Percentiles rank a stretch among this genome's conserved stretches.
Conservation (phyloP, 2,329 filamentous ascomycete genomes). For the Aspergillus costaricaensis region DNA sequence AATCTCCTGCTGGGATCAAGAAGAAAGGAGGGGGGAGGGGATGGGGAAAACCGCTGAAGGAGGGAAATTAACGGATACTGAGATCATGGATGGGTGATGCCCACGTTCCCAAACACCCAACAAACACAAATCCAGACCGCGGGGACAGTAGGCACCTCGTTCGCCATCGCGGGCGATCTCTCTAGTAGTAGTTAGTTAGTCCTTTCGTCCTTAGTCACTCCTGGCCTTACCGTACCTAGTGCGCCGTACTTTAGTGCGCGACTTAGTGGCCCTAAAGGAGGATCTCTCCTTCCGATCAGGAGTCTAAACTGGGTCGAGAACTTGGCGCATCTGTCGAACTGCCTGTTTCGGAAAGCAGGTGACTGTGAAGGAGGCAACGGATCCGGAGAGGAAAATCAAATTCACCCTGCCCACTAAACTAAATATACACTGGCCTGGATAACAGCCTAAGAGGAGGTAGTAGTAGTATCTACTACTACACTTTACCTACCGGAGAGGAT, state of each 20-base stretch:
- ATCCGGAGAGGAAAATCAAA: conserved; percentile 1
- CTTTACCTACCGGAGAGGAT: not conserved
- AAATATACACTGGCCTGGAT: no score
- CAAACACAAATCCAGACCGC: not conserved
- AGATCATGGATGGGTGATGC: not conserved
- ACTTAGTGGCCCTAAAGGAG: not conserved
- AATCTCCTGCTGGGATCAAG: not conserved
- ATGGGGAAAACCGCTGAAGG: no score
- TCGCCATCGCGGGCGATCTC: conserved; percentile 8
- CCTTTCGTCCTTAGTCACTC: not conserved
- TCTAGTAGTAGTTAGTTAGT: not conserved
- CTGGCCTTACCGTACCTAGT: conserved; percentile 1
- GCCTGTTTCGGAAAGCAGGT: conserved; percentile 11
- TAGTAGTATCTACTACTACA: not conserved
- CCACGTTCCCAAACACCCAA: not conserved
- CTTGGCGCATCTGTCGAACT: conserved; percentile 20
- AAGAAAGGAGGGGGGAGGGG: not conserved
- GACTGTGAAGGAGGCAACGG: conserved; percentile 5
- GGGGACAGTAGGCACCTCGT: not conserved
- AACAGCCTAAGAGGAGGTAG: not conserved
- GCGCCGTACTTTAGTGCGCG: not conserved
- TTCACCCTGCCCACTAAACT: not conserved
- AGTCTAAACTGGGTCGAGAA: conserved; percentile 13
- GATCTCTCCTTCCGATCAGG: conserved; percentile 6
- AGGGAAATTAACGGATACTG: not conserved